Evolutionary conservation across 2,329 filamentous ascomycete species (phyloP), one percentile per base, ranked within the genome.

Genomic region (Aspergillus sp.): DNA sequence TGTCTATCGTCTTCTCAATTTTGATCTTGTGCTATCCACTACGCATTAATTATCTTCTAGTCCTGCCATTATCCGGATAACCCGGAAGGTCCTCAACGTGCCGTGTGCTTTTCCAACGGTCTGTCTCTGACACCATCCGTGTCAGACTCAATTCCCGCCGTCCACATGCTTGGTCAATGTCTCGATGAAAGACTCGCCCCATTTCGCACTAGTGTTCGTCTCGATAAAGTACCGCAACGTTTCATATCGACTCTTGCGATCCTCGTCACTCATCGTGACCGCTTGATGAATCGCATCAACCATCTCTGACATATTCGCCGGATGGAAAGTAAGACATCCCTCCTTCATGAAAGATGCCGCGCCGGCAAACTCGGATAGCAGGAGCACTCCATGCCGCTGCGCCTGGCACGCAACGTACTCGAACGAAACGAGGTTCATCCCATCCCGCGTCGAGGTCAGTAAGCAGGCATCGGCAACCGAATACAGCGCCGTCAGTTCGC

Each of bases 361-460:
- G n/a, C 94, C 94, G 0, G 93, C 92, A 74, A 97, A 97, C 73
- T 97, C 92, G 52, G 92, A 97, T 39, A 97, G 85, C 56, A 97
- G 92, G 85, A 98, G 91, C 55, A 93, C 90, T 50, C 94, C 94
- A 72, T 97, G 91, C 57, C 90, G 87, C 70, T 94, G 85, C 67
- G 89, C 85, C 74, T 97, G 94, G 21, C 91, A 93, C 15, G 93
- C 93, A 63, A 97, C 95, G 78, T 97, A 98, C 78, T 98, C 94
- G 77, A 96, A 97, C 0, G 92, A 94, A 19, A 98, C 94, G 13
- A 98, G 85, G 76, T 98, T 98, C 93, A 98, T 97, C 70, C 94
- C 94, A 72, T 98, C 94, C 47, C 94, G 89, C 5, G 90, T 96
- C 0, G 91, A 97, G 3, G 90, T 94, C 43, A 96, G 91, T 5